Percentiles rank a stretch among this genome's conserved stretches.
Conservation (phyloP, 2,329 filamentous ascomycete genomes). For the Amauroascus niger region DNA sequence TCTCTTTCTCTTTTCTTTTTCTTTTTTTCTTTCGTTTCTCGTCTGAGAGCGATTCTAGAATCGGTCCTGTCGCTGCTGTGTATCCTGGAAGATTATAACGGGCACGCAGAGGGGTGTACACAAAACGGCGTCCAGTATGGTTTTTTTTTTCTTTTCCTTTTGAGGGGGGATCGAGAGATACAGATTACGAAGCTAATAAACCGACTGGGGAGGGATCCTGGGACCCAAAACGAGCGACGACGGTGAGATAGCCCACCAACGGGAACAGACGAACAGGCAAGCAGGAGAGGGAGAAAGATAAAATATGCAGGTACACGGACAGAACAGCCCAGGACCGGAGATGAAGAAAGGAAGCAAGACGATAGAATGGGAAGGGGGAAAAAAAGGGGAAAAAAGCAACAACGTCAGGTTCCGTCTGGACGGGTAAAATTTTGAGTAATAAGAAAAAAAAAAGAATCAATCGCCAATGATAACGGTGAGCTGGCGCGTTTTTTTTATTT, state of each 20-base stretch:
- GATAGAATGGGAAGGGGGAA: too few relatives aligned
- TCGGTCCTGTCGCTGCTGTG: neutral
- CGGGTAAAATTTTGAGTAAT: too few relatives aligned
- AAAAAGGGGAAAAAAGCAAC: neutral
- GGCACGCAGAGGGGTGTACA: too few relatives aligned
- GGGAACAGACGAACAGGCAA: neutral
- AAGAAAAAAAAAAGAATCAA: too few relatives aligned
- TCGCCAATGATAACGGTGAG: too few relatives aligned
- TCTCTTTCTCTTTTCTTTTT: neutral
- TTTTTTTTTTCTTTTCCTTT: too few relatives aligned
- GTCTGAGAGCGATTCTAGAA: too few relatives aligned
- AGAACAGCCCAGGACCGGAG: too few relatives aligned
- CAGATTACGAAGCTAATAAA: neutral
- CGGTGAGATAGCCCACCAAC: conserved; percentile 6
- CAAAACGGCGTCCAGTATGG: too few relatives aligned
- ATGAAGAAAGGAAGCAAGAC: too few relatives aligned
- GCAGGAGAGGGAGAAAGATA: neutral
- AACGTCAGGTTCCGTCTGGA: too few relatives aligned
- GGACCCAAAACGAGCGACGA: conserved; percentile 5
- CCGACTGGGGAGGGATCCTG: neutral
- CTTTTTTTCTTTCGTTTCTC: neutral
- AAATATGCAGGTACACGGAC: too few relatives aligned
- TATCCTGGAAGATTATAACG: neutral
- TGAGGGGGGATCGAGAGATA: neutral
- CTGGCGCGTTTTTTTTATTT: neutral